Evolutionary conservation across 1,284 basidiomycete genomes (phyloP).

Genomic region (Cutaneotrichosporon cutaneum): DNA sequence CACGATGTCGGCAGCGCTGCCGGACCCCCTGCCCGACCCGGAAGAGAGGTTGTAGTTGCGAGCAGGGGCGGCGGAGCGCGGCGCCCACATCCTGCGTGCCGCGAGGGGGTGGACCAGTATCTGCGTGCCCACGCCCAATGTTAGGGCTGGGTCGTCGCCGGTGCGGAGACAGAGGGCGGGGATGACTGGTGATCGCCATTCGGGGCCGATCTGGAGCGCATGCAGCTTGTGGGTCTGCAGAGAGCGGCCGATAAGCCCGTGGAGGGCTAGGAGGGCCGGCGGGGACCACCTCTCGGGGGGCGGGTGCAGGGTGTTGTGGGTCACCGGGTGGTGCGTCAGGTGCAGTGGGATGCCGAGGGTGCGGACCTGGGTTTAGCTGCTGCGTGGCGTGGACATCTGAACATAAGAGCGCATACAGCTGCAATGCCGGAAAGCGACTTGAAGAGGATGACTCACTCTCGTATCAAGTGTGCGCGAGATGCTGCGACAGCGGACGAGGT

Average conservation of each 20-base stretch:
- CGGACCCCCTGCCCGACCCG: conserved; percentile 7
- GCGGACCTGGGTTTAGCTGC: conserved; percentile 29
- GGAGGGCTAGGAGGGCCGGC: conserved; percentile 24
- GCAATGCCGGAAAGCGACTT: too few relatives aligned
- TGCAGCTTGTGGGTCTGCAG: conserved; percentile 32
- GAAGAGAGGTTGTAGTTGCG: conserved; percentile 28
- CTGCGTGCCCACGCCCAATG: conserved; percentile 38
- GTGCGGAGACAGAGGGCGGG: conserved; percentile 30
- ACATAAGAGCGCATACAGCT: too few relatives aligned
- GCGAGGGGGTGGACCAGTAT: conserved; percentile 39
- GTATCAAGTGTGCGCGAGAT: conserved; percentile 19
- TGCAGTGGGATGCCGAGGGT: conserved; percentile 39
- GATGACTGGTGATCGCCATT: conserved; percentile 40
- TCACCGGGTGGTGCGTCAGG: conserved; percentile 31
- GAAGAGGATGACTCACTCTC: conserved; percentile 31
- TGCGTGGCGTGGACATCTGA: too few relatives aligned
- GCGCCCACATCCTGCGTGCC: neutral
- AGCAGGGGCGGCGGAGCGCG: conserved; percentile 7
- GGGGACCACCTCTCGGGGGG: conserved; percentile 26
- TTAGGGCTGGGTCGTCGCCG: conserved; percentile 27
- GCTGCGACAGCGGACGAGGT: conserved; percentile 26
- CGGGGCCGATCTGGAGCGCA: conserved; percentile 41
- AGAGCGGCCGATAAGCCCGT: conserved; percentile 28
- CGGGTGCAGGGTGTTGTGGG: conserved; percentile 31
- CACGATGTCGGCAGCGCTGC: conserved; percentile 38